Base-by-base conservation (phyloP, 176 grass and related monocot species). In the Olyra latifolia region DNA sequence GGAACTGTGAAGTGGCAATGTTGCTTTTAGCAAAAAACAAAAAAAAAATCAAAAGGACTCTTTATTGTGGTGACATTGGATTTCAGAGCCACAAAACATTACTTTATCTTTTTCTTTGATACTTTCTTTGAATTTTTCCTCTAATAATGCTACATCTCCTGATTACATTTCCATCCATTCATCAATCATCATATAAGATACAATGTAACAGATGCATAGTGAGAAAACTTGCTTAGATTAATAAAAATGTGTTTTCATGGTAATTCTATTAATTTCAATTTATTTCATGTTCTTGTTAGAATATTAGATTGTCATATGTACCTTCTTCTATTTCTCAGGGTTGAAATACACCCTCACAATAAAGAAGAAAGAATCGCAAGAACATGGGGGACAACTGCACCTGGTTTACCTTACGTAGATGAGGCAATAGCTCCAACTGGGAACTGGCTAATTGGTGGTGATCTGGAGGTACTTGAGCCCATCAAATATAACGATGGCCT, bases 361-460 rank as follows among this genome's bases (percentile, higher is more conserved):
- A 98, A 91, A 89, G 95, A 98, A 91, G 95, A 98, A 90, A 91
- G 95, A 83, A 91, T 98, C 22, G 92, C 95, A 67, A 91, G 92
- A 85, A 95, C 81, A 64, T 98, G 88, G 80, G 95, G 95, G 48
- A 87, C 90, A 71, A 93, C 90, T 10, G 90, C 92, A 42, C 86
- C 90, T 60, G 92, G 95, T 54, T 88, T 98, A 52, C 95, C 95
- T 8, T 98, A 98, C 68, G 95, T 95, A 17, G 92, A 95, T 54
- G 92, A 95, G 87, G 68, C 87, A 30, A 95, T 98, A 73, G 68
- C 77, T 4, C 58, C 77, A 77, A 77, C 92, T 70, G 95, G 92
- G 35, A 89, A 98, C 61, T 98, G 91, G 92, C 66, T 98, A 9
- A 92, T 98, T 28, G 95, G 95, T 64, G 95, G 95, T 29, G 95